phyloP scores from a whole-genome alignment of 345 rosid genomes.

The Gossypium mustelinum region DNA sequence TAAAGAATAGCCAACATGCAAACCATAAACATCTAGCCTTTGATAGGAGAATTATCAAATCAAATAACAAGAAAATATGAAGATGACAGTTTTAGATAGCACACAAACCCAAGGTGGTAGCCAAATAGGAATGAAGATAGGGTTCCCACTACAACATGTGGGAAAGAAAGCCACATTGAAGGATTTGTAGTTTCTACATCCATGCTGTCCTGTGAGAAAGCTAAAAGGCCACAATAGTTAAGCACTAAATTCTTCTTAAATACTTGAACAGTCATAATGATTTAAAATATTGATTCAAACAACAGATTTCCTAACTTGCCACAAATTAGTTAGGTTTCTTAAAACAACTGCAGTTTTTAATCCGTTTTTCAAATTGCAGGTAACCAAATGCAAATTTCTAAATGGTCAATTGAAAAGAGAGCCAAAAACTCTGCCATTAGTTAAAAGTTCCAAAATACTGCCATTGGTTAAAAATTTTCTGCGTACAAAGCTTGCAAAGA shows the following conservation, averaged over 20 bases:
- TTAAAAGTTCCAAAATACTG: not conserved
- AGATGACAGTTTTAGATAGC: conserved; percentile 13
- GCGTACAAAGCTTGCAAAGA: not conserved
- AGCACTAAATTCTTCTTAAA: conserved; percentile 10
- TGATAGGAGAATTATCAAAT: not conserved
- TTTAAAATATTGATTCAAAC: not conserved
- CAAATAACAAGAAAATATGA: not conserved
- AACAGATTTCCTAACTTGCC: not conserved
- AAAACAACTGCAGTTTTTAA: not conserved
- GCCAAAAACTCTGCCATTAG: not conserved
- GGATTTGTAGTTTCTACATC: conserved; percentile 62
- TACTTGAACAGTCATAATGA: not conserved
- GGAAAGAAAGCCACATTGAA: conserved; percentile 72
- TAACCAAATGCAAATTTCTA: not conserved
- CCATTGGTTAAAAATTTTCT: not conserved
- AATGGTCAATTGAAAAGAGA: not conserved
- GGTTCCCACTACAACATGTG: conserved; percentile 81
- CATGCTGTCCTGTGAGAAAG: conserved; percentile 32
- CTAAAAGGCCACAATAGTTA: conserved; percentile 36
- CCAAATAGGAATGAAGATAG: conserved; percentile 82
- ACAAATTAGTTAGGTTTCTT: not conserved
- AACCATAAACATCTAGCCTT: not conserved
- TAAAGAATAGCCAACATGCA: not conserved
- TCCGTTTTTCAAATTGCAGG: not conserved
- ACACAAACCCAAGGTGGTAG: conserved; percentile 86